phyloP scores from a whole-genome alignment of 495 filamentous ascomycete genomes.

The Xylaria bambusicola region DNA sequence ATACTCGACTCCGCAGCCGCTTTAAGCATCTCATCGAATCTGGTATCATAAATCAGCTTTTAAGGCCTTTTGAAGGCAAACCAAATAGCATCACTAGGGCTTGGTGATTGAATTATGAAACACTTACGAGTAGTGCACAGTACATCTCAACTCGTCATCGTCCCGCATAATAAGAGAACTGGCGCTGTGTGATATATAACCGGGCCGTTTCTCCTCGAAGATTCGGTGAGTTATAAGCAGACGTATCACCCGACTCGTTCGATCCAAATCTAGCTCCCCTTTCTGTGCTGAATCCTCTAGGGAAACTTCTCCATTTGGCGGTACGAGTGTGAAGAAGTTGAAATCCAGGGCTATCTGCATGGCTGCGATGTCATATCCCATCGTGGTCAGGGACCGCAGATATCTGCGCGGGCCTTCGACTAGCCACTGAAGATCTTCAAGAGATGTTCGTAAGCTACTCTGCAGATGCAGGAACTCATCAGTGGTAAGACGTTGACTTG shows the following conservation, averaged over 20 bases:
- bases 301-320: background rate
- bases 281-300: background rate
- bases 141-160: slow-evolving; percentile 1
- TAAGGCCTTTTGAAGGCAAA: too few species aligned
- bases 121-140: too few species aligned
- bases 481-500: too few species aligned
- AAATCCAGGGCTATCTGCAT: slow-evolving; percentile 33
- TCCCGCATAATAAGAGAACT: slow-evolving; percentile 8
- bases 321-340: slow-evolving; percentile 27
- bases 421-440: slow-evolving; percentile 30
- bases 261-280: slow-evolving; percentile 27
- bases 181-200: background rate
- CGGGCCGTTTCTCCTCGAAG: slow-evolving; percentile 21
- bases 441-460: too few species aligned
- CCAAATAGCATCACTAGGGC: too few species aligned
- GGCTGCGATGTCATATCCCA: slow-evolving; percentile 31
- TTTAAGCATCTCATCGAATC: slow-evolving; percentile 37
- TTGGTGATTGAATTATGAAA: too few species aligned
- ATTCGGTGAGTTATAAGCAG: slow-evolving; percentile 26
- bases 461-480: too few species aligned
- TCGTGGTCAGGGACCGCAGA: slow-evolving; percentile 12
- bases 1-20: slow-evolving; percentile 25
- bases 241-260: slow-evolving; percentile 22
- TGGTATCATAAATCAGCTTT: too few species aligned
- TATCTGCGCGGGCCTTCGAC: slow-evolving; percentile 28